Evolutionary conservation across 2,329 filamentous ascomycete species (phyloP).

Genomic region (Didymella pomorum): DNA sequence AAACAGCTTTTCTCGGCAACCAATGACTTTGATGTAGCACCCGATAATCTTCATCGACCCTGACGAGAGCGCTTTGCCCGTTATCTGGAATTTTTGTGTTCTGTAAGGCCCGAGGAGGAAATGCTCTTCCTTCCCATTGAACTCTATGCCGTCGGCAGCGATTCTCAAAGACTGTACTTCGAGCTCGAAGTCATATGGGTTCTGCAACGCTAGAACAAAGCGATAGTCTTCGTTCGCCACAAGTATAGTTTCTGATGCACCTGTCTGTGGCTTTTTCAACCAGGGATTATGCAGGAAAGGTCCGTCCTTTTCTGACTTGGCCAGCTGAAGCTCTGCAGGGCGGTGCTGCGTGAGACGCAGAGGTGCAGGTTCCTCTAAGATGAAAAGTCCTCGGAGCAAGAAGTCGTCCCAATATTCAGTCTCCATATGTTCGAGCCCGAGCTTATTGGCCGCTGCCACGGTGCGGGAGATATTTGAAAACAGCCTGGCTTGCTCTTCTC

Average conservation of each 20-base stretch:
- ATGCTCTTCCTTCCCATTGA: slow-evolving; percentile 71
- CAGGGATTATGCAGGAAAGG: slow-evolving; percentile 98
- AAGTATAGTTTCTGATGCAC: slow-evolving; percentile 70
- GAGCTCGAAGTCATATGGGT: slow-evolving; percentile 91
- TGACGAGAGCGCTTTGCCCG: slow-evolving; percentile 70
- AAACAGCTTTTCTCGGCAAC: slow-evolving; percentile 83
- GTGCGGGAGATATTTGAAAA: slow-evolving; percentile 87
- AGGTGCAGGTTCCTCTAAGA: slow-evolving; percentile 57
- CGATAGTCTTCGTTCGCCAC: slow-evolving; percentile 80
- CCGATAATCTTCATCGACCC: slow-evolving; percentile 79
- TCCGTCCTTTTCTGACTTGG: slow-evolving; percentile 60
- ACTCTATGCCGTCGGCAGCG: slow-evolving; percentile 75
- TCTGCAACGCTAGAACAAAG: slow-evolving; percentile 87
- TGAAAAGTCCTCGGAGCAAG: slow-evolving; percentile 78
- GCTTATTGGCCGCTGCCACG: slow-evolving; percentile 74
- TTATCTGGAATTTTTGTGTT: slow-evolving; percentile 78
- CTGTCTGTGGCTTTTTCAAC: slow-evolving; percentile 68
- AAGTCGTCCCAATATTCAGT: slow-evolving; percentile 99
- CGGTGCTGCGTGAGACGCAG: slow-evolving; percentile 45
- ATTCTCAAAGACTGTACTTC: slow-evolving; percentile 84
- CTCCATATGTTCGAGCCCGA: slow-evolving; percentile 73
- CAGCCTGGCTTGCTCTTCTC: slow-evolving; percentile 87
- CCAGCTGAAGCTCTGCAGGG: slow-evolving; percentile 43
- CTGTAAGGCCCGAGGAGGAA: slow-evolving; percentile 81
- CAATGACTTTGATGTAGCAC: slow-evolving; percentile 78